Conservation (phyloP, 371 early-diverging fungal genomes). For the Saksenaea vasiformis region DNA sequence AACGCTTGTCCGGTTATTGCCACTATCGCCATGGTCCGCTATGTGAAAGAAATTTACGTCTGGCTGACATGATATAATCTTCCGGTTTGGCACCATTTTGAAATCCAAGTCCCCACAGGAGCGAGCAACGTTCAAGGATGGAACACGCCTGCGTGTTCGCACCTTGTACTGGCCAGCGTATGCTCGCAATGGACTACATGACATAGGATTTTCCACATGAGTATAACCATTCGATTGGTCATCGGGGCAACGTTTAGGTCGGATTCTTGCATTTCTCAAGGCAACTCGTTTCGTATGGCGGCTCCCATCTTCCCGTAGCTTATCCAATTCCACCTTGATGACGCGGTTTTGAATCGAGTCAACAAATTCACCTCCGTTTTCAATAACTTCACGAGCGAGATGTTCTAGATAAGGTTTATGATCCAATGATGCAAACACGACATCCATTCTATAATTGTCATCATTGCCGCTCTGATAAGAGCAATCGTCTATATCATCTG, state of each 20-base stretch:
- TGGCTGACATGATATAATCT: conserved; percentile 60
- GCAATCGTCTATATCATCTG: neutral
- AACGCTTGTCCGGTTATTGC: conserved; percentile 19
- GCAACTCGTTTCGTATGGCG: conserved; percentile 56
- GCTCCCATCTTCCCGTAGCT: conserved; percentile 46
- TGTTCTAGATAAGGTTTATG: conserved; percentile 69
- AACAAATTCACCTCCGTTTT: conserved; percentile 70
- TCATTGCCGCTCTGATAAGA: conserved; percentile 24
- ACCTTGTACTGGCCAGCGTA: conserved; percentile 31
- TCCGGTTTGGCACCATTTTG: conserved; percentile 56
- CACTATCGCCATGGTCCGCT: conserved; percentile 22
- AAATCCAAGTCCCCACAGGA: conserved; percentile 69
- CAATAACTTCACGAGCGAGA: conserved; percentile 61
- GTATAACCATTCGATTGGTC: neutral
- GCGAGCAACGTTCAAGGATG: conserved; percentile 63
- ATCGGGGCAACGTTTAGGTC: conserved; percentile 40
- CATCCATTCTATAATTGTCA: conserved; percentile 55
- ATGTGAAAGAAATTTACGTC: conserved; percentile 62
- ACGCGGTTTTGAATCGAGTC: conserved; percentile 65
- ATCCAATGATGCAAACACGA: conserved; percentile 65
- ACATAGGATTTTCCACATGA: neutral
- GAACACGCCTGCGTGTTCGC: conserved; percentile 45
- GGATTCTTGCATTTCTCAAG: conserved; percentile 62
- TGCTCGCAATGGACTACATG: neutral
- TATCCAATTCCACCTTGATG: conserved; percentile 59